These are phyloP conservation scores for Botrytis deweyae DNA, from an alignment of 2,329 filamentous ascomycete genomes.

Conservation along the genomic window DNA sequence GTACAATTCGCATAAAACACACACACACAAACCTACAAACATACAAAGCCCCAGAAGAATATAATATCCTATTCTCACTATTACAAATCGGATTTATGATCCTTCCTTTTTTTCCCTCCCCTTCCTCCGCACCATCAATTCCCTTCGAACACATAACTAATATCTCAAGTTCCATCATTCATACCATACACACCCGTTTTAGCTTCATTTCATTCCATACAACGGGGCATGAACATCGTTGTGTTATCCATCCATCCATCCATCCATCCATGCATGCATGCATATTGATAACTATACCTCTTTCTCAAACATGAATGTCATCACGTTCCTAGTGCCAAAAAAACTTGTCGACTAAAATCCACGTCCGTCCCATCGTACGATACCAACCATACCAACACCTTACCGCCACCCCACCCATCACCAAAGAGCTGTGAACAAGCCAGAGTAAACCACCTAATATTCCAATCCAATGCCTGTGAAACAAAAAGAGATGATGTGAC, in stretches of 20 bases:
- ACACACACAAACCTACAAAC: not conserved
- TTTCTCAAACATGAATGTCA: not conserved
- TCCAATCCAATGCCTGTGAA: conserved; percentile 20
- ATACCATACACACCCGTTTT: not conserved
- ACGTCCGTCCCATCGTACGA: not conserved
- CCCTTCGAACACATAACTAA: not conserved
- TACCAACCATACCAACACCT: conserved; percentile 15
- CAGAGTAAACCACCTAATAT: conserved; percentile 17
- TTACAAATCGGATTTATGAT: not conserved
- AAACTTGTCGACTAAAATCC: not conserved
- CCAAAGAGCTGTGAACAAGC: conserved; percentile 3
- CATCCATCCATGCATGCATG: too few species aligned
- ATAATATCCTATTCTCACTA: conserved; percentile 8
- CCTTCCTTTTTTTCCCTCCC: not conserved
- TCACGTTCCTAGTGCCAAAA: not conserved
- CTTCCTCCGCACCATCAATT: not conserved
- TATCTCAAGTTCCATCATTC: not conserved
- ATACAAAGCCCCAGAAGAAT: not conserved
- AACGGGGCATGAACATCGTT: not conserved
- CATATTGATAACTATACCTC: not conserved
- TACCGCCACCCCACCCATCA: conserved; percentile 3
- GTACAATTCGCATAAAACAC: not conserved
- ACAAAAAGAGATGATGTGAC: conserved; percentile 23
- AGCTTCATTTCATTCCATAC: not conserved
- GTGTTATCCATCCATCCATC: not conserved